Base-by-base conservation (phyloP, 129 eudicot genomes). In the Chrysanthemum makinoi region DNA sequence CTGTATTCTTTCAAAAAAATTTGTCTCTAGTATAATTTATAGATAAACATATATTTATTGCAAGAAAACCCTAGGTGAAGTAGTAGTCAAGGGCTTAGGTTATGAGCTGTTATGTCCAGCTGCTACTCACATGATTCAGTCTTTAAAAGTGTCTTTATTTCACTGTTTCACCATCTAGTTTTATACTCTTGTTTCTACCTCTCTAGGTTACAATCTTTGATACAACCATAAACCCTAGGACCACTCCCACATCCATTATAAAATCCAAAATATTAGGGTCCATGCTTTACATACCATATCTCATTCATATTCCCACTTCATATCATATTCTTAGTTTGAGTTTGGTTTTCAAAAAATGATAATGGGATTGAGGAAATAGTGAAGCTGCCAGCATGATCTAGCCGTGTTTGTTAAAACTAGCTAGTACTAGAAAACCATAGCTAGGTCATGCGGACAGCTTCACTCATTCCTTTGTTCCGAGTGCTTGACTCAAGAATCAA, bases 321-420 rank as follows among this genome's bases (percentile, higher is more conserved):
- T 61, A 20, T 51, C 26, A 6, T 35, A 35, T 35, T 6, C 44
- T 35, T 35, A 35, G 44, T 35, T 35, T 35, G 44, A 35, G 44
- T 35, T 35, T 35, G 0, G 44, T 35, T 35, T 35, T 35, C 0
- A 35, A 35, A 35, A 6, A 6, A 6, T 35, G 14, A 15, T 48
- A 19, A 62, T 69, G 71, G 81, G 20, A 70, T 77, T 17, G 56
- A 53, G 72, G 72, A 77, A 77, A 19, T 3, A 64, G 81, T 77
- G 81, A 77, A 77, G 81, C 81, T 77, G 81, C 81, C 81, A 77
- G 81, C 81, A 77, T 77, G 81, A 77, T 77, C 77, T 77, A 77
- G 0, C 35, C 56, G 30, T 24, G 46, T 62, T 77, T 54, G 47
- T 71, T 62, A 15, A 58, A 30, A 35, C 44, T 35, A 35, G n/a